These are phyloP conservation scores for Nannochloropsis salina DNA, from an alignment of 108 stramenopile genomes.

Conservation along the genomic window DNA sequence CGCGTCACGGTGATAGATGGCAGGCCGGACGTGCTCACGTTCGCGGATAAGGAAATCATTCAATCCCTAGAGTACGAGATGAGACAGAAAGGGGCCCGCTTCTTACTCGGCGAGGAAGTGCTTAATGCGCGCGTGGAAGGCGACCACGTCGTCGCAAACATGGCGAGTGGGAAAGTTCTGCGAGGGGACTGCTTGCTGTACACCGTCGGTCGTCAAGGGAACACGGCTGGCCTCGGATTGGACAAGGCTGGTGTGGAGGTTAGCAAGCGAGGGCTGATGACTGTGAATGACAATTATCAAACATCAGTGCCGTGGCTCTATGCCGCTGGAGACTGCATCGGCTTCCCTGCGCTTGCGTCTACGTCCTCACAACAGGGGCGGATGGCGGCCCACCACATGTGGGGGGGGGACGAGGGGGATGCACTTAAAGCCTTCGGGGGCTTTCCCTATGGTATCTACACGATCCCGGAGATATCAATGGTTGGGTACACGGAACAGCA, in stretches of 20 bases:
- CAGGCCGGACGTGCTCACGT: constrained; percentile 28
- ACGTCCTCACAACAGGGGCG: constrained; percentile 48
- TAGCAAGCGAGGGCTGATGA: constrained; percentile 40
- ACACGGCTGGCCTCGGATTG: neutral
- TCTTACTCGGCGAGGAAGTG: constrained; percentile 40
- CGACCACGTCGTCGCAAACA: constrained; percentile 29
- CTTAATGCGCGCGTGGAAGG: neutral
- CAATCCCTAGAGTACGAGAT: constrained; percentile 38
- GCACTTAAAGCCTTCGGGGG: neutral
- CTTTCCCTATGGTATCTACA: neutral
- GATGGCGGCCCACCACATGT: constrained; percentile 47
- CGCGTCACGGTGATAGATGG: constrained; percentile 43
- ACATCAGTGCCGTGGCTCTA: constrained; percentile 35
- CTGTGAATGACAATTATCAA: constrained; percentile 46
- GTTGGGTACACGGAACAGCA: constrained; percentile 18
- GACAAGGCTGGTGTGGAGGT: constrained; percentile 29
- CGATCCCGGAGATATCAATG: constrained; percentile 10
- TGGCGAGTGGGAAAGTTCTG: constrained; percentile 35
- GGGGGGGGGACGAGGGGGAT: constrained; percentile 20
- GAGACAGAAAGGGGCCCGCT: constrained; percentile 46
- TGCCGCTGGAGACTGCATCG: constrained; percentile 47
- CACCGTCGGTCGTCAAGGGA: constrained; percentile 31
- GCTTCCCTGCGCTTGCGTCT: constrained; percentile 49
- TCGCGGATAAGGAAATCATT: constrained; percentile 40
- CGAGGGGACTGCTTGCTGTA: constrained; percentile 41